A percentile compares a stretch with the other conserved stretches of the same genome.
phyloP scores from a whole-genome alignment of 2,329 filamentous ascomycete genomes.

The Fonsecaea pugnacius region DNA sequence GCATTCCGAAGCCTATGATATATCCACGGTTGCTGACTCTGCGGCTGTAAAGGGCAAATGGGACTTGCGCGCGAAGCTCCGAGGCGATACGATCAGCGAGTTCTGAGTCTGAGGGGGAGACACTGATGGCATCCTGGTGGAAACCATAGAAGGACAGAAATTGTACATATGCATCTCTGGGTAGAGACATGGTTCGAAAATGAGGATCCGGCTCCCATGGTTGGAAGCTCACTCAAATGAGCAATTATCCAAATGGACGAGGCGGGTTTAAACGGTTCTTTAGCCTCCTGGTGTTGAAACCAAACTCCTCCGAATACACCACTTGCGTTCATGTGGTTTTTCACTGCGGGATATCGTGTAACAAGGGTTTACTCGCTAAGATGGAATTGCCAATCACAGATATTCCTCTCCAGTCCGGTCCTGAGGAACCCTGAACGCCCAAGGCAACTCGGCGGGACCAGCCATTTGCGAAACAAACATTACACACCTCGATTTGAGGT shows the following conservation, averaged over 20 bases:
- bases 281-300: background rate
- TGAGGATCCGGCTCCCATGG: background rate
- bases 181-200: background rate
- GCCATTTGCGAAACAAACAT: background rate
- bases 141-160: background rate
- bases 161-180: constrained; percentile 27
- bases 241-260: background rate
- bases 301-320: background rate
- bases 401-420: background rate
- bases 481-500: background rate
- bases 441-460: background rate
- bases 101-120: constrained; percentile 57
- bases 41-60: constrained; percentile 73
- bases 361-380: background rate
- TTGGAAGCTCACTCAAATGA: background rate
- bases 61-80: constrained; percentile 83
- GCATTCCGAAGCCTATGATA: background rate
- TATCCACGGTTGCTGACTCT: constrained; percentile 22
- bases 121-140: background rate
- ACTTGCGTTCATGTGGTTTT: background rate
- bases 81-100: constrained; percentile 81
- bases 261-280: background rate
- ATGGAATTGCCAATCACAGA: background rate
- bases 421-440: background rate
- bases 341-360: background rate